Evolutionary conservation across 768 basidiomycete species (phyloP).

Genomic region (Mycena filopes): DNA sequence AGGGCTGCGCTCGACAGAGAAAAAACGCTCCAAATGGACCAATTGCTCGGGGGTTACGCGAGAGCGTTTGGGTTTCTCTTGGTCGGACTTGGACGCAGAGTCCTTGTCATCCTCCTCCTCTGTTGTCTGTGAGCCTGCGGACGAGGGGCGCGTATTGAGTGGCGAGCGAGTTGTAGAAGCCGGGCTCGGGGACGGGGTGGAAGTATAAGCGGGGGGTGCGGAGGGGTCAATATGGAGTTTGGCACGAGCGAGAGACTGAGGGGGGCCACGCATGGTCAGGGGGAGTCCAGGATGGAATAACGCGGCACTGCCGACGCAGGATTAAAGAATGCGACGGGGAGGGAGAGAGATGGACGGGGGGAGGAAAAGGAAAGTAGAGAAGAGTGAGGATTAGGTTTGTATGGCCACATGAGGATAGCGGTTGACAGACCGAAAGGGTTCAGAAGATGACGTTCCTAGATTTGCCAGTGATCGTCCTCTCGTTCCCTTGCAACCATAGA

Average conservation of each 20-base stretch:
- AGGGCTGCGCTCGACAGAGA: constrained; percentile 75
- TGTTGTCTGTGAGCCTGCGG: constrained; percentile 37
- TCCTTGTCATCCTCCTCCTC: constrained; percentile 47
- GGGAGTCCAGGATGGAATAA: constrained; percentile 12
- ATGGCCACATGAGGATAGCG: constrained; percentile 26
- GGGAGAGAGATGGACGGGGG: neutral
- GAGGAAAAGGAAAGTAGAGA: constrained; percentile 13
- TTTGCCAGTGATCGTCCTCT: constrained; percentile 32
- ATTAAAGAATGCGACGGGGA: constrained; percentile 3
- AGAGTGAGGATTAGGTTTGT: constrained; percentile 8
- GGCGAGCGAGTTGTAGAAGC: constrained; percentile 43
- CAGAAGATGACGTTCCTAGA: constrained; percentile 23
- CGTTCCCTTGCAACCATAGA: constrained; percentile 13
- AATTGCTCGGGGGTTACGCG: constrained; percentile 86
- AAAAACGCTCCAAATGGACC: constrained; percentile 77
- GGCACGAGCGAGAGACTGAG: constrained; percentile 28
- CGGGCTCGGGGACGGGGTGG: constrained; percentile 42
- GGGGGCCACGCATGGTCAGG: constrained; percentile 14
- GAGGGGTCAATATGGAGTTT: constrained; percentile 36
- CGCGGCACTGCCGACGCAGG: constrained; percentile 29
- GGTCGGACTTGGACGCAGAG: constrained; percentile 49
- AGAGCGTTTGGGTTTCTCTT: constrained; percentile 77
- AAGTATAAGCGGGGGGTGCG: constrained; percentile 10
- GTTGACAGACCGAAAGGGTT: constrained; percentile 16
- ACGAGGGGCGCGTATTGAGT: constrained; percentile 37